Evolutionary conservation across 805 yeast species (phyloP).

Genomic region (Wickerhamomyces queroliae): DNA sequence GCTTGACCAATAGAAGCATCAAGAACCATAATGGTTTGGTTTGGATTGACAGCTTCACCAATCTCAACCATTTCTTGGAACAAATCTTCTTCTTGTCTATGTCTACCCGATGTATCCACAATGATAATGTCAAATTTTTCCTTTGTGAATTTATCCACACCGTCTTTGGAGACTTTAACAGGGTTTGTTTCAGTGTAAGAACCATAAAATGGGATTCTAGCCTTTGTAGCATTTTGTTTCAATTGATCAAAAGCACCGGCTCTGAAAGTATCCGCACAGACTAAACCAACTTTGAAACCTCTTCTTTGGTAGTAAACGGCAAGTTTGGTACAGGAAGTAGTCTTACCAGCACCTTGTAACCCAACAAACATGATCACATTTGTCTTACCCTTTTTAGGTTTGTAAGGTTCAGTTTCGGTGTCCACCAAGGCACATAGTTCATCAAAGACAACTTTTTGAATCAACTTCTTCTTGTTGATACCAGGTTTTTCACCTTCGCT

Average conservation of each 20-base stretch:
- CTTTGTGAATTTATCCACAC: conserved; percentile 85
- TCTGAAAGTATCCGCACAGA: conserved; percentile 98
- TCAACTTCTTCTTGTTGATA: conserved; percentile 67
- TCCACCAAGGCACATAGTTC: conserved; percentile 86
- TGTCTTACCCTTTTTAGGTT: conserved; percentile 78
- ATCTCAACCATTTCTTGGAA: conserved; percentile 95
- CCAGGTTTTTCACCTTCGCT: conserved; percentile 46
- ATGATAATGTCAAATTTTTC: conserved; percentile 91
- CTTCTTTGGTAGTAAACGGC: conserved; percentile 92
- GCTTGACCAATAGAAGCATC: conserved; percentile 99
- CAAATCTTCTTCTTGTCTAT: conserved; percentile 86
- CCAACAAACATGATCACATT: conserved; percentile 97
- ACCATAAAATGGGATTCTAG: conserved; percentile 91
- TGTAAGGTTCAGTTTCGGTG: conserved; percentile 52
- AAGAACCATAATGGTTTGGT: conserved; percentile 94
- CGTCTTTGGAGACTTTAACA: conserved; percentile 83
- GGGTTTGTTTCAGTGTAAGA: conserved; percentile 96
- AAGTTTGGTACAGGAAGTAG: conserved; percentile 93
- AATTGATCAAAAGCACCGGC: conserved; percentile 99
- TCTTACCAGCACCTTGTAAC: conserved; percentile 97
- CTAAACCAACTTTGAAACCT: conserved; percentile 92
- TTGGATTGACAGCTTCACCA: conserved; percentile 81
- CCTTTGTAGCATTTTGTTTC: conserved; percentile 94
- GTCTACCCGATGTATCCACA: conserved; percentile 98
- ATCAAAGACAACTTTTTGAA: conserved; percentile 91